phyloP scores from a whole-genome alignment of 2,329 filamentous ascomycete genomes.

The Colletotrichum sp. region DNA sequence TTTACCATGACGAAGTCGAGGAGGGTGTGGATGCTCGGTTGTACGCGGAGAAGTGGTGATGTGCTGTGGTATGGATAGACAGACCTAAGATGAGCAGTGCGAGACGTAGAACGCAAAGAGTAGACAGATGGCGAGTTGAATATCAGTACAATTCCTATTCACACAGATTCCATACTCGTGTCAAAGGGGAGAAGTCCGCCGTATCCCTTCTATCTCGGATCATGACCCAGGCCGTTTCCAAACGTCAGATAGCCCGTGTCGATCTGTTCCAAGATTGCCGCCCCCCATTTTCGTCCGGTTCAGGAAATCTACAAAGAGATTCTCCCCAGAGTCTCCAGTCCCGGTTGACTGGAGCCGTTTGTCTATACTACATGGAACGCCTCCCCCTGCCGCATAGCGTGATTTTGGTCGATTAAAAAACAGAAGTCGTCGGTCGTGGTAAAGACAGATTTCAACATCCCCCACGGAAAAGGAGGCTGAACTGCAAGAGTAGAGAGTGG shows the following conservation, averaged over 20 bases:
- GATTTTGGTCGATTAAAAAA: not conserved
- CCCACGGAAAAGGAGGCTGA: not conserved
- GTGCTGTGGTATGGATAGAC: fast-evolving
- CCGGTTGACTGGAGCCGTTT: not conserved
- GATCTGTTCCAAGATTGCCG: not conserved
- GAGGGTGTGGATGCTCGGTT: slow-evolving; percentile 15
- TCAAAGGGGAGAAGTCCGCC: not conserved
- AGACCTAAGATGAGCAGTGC: not conserved
- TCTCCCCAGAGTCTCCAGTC: not conserved
- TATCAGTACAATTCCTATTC: slow-evolving; percentile 21
- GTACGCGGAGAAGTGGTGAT: slow-evolving; percentile 3
- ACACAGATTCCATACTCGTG: slow-evolving; percentile 1
- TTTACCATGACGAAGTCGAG: slow-evolving; percentile 49
- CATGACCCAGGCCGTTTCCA: not conserved
- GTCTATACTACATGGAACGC: slow-evolving; percentile 22
- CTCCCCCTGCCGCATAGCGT: not conserved
- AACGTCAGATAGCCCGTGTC: not conserved
- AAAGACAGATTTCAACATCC: not conserved
- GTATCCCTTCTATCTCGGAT: not conserved
- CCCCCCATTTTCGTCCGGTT: not conserved
- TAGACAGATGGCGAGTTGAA: not conserved
- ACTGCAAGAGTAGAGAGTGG: slow-evolving; percentile 19
- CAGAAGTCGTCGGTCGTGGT: not conserved
- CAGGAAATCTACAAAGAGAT: not conserved
- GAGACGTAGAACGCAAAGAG: not conserved